Conservation (phyloP, 352 stramenopile genomes). For the Aphanomyces stellatus region DNA sequence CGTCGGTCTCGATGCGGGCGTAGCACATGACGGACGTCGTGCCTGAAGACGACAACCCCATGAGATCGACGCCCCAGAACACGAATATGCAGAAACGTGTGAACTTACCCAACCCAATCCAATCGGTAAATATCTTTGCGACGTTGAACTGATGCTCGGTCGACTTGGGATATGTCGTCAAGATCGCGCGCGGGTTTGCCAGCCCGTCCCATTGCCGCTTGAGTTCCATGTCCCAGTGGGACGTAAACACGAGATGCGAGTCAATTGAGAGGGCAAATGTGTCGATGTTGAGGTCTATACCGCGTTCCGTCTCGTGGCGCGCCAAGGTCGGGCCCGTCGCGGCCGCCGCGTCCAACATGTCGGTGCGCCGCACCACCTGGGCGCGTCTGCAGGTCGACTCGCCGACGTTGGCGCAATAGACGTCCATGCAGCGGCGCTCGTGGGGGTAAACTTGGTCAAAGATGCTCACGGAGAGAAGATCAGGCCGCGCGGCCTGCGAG, state of each 20-base stretch:
- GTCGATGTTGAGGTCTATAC: slow-evolving; percentile 42
- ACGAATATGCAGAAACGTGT: too few species aligned
- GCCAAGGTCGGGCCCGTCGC: slow-evolving; percentile 54
- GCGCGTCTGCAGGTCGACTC: background rate
- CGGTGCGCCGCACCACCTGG: slow-evolving; percentile 20
- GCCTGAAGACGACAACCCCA: background rate
- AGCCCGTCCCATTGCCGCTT: slow-evolving; percentile 58
- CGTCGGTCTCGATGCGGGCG: slow-evolving; percentile 60
- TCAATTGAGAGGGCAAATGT: slow-evolving; percentile 74
- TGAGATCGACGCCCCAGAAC: background rate
- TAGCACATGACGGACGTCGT: slow-evolving; percentile 45
- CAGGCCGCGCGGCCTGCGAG: background rate
- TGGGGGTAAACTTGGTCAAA: slow-evolving; percentile 13
- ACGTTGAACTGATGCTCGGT: slow-evolving; percentile 33
- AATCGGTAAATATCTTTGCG: background rate
- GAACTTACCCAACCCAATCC: background rate
- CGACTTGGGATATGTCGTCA: slow-evolving; percentile 72
- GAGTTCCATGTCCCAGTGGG: slow-evolving; percentile 63
- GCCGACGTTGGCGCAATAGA: slow-evolving; percentile 6
- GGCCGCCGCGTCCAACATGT: slow-evolving; percentile 54
- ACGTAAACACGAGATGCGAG: slow-evolving; percentile 68
- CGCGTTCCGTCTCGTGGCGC: slow-evolving; percentile 60
- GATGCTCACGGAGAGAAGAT: slow-evolving; percentile 5
- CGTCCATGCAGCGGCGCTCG: slow-evolving; percentile 7
- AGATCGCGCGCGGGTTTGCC: slow-evolving; percentile 60